Evolutionary conservation across 2,329 filamentous ascomycete genomes (phyloP), one percentile per base, ranked within the genome.

Genomic region (Helotiales sp.): DNA sequence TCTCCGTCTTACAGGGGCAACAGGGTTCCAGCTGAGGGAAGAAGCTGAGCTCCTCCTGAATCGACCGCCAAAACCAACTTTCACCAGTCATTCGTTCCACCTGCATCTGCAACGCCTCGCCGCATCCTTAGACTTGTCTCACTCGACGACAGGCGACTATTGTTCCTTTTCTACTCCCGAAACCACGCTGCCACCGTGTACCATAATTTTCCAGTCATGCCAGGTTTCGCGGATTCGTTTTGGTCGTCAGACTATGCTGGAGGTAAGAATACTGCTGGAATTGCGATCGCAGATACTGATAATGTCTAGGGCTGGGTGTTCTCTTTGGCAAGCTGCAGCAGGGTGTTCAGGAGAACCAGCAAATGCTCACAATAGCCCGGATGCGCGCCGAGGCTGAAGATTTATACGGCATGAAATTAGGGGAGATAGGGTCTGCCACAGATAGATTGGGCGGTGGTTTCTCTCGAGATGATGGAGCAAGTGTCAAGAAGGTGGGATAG

Each of bases 231-330:
- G 67, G 91, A 93, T 77, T 96, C 93, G 51, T 98, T 99, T 79
- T 99, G 95, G 95, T 96, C 95, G 62, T 85, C 86, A 73, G 95
- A 99, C 82, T 98, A 98, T 81, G 93, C 93, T 73, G 92, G 90
- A 80, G 93, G 89, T 90, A 78, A 73, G 59, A 27, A 34, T 7
- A 42, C 5, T 33, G 22, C 17, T 8, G 82, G 71, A 59, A 36
- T 54, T 47, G 25, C 19, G 4, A 24, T 51, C n/a, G 22, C 34
- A 56, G 17, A 30, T 10, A 30, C 6, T 25, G 42, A 40, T 42
- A 46, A 27, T 13, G 12, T 13, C 22, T 30, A 88, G 86, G 95
- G 62, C 84, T 99, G 65, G 93, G 93, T 55, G 92, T 98, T 64
- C 84, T 99, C 64, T 99, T 98, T 71, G 87, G 87, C 74, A 99